Base-by-base conservation (phyloP, 768 basidiomycete species). In the Lactifluus rugatus region DNA sequence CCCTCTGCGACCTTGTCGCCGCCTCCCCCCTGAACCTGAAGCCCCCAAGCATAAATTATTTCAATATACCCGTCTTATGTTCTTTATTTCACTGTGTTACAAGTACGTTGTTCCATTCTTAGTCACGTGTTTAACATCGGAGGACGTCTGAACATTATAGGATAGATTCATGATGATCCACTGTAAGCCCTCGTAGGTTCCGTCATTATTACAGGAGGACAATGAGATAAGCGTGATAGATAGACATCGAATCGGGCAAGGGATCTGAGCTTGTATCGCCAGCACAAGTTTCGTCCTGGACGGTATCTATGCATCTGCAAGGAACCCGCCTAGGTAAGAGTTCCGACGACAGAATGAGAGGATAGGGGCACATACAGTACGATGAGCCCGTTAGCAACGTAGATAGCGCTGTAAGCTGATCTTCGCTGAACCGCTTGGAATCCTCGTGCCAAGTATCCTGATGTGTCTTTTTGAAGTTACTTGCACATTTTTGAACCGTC, bases 401-500 rank as follows among this genome's bases (percentile, higher is more conserved):
- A 6, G 87, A 89, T 64, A 94, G 74, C 9, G 87, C 84, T 17
- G 80, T 79, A 21, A 93, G 74, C 70, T 95, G 91, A 57, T 93
- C 89, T 51, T 93, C 87, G 25, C 84, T 78, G 70, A 96, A 96
- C 53, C 83, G 80, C 68, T 87, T 85, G 56, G 83, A 84, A 70
- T 95, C 92, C 71, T 89, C 87, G 62, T 89, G 85, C 90, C 90
- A 92, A 14, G 88, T 91, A 72, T 93, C 89, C 68, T 87, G 84
- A 67, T 89, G 87, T 5, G 87, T 90, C 70, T 81, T 82, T 70
- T 85, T 86, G 72, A 89, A 89, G 62, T 82, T 85, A 60, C 84
- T 80, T 3, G 87, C 89, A 66, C 85, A 91, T 62, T 83, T 85
- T 37, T 85, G 76, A 45, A 93, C 88, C 0, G 89, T 87, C 1